These are phyloP conservation scores for Purpureocillium lavendulum DNA, from an alignment of 2,329 filamentous ascomycete species.

Conservation along the genomic window DNA sequence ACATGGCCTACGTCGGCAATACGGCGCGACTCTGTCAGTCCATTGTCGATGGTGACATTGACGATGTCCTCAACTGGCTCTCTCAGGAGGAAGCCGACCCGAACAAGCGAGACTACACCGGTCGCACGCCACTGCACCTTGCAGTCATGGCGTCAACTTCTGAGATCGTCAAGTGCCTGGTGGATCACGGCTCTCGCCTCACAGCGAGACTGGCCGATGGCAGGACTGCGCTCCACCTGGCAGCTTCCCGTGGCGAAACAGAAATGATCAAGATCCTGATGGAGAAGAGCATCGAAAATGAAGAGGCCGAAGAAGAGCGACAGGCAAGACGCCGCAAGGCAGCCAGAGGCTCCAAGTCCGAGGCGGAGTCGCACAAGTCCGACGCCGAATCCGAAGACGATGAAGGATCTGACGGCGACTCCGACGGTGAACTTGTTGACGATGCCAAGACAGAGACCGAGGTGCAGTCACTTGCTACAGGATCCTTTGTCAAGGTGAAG, in stretches of 20 bases:
- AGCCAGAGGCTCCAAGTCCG: constrained; percentile 11
- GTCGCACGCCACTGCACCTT: constrained; percentile 70
- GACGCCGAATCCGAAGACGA: constrained; percentile 14
- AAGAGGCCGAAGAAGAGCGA: constrained; percentile 56
- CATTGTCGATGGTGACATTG: constrained; percentile 66
- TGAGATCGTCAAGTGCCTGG: constrained; percentile 61
- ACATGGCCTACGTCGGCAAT: constrained; percentile 83
- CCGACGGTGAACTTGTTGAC: constrained; percentile 39
- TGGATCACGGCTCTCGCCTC: constrained; percentile 64
- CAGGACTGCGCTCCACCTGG: constrained; percentile 73
- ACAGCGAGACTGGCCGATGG: constrained; percentile 71
- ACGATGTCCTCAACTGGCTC: constrained; percentile 63
- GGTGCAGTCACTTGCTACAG: constrained; percentile 49
- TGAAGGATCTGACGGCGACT: constrained; percentile 25
- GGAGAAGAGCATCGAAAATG: constrained; percentile 65
- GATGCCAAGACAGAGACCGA: constrained; percentile 41
- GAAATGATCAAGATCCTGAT: constrained; percentile 67
- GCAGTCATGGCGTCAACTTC: constrained; percentile 61
- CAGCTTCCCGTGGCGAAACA: constrained; percentile 58
- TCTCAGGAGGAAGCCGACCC: constrained; percentile 59
- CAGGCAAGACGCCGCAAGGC: constrained; percentile 38
- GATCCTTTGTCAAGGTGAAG: constrained; percentile 65
- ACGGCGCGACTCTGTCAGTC: constrained; percentile 71
- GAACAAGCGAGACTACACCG: constrained; percentile 69
- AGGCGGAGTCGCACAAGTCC: too few species aligned